These are phyloP conservation scores for Eucalyptus curtisii DNA, from an alignment of 345 rosid genomes.

Conservation along the genomic window DNA sequence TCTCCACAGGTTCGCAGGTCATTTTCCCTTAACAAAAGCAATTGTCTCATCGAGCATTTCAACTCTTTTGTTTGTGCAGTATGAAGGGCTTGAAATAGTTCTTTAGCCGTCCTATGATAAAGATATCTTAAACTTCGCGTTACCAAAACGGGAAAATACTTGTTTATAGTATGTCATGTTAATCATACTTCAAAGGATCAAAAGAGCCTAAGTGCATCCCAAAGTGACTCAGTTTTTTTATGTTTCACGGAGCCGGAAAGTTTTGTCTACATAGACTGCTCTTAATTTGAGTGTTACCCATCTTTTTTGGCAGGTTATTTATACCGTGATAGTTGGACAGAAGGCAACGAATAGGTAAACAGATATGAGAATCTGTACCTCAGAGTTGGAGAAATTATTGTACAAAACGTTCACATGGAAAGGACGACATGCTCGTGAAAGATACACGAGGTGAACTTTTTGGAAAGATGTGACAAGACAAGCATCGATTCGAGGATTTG, in stretches of 20 bases:
- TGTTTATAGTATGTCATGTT: not conserved
- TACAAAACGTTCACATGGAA: not conserved
- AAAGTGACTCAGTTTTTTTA: not conserved
- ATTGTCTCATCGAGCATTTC: not conserved
- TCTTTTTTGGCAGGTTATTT: not conserved
- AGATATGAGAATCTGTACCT: not conserved
- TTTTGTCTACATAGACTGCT: not conserved
- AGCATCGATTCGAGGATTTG: not conserved
- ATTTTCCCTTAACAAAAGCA: not conserved
- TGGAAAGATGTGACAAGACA: not conserved
- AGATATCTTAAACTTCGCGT: not conserved
- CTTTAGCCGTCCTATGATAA: not conserved
- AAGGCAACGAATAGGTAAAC: not conserved
- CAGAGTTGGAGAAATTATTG: not conserved
- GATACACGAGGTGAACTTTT: not conserved
- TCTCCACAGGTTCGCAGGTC: not conserved
- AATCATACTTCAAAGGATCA: not conserved
- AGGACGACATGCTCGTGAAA: not conserved
- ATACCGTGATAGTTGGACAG: not conserved
- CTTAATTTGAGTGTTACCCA: not conserved
- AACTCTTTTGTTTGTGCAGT: not conserved
- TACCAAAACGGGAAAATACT: not conserved
- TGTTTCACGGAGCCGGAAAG: not conserved
- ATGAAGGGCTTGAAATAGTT: not conserved
- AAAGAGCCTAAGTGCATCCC: not conserved